Base-by-base conservation (phyloP, 768 basidiomycete genomes). In the Termitomyces sp. region DNA sequence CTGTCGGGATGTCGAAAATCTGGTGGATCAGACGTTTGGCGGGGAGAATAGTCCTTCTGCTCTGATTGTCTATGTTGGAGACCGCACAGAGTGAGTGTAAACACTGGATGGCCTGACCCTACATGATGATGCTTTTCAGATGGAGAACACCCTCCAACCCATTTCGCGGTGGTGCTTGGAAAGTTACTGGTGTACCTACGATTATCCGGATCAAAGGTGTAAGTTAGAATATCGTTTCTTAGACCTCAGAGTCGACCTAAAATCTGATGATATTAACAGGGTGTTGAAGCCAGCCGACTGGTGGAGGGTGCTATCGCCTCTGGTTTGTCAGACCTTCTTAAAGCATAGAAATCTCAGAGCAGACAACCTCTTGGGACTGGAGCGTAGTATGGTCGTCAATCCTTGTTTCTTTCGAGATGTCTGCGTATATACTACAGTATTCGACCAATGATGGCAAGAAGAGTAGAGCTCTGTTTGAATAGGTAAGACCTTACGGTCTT, bases 41-140 rank as follows among this genome's bases (percentile, higher is more conserved):
- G 58, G 68, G 14, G 51, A 67, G 54, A 62, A 74, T 64, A 61
- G 75, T 58, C 85, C 83, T 42, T 71, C 74, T 12, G 88, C 77
- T 8, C 64, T 82, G 52, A 73, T 91, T 44, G 76, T 89, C 32
- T 87, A 87, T 60, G 86, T 89, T 51, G 89, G 89, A 11, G 78
- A 84, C 65, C 77, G 68, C 61, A 55, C 75, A 51, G 78, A 82
- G 89, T 91, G 64, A 67, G 84, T 72, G 21, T 5, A 17, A 7
- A 37, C 35, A 37, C 30, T 3, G 19, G 40, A 41, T 41, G 7
- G 8, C 35, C 35, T 37, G 50, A 45, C 24, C 9, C 26, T 22
- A 15, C n/a, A 17, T 55, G 11, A n/a, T 56, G 15, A 44, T 26
- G 43, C 24, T 14, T n/a, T 38, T 5, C 2, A 90, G 89, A 63